Conservation (phyloP, 495 filamentous ascomycete genomes). For the Trichocladium antarcticum region DNA sequence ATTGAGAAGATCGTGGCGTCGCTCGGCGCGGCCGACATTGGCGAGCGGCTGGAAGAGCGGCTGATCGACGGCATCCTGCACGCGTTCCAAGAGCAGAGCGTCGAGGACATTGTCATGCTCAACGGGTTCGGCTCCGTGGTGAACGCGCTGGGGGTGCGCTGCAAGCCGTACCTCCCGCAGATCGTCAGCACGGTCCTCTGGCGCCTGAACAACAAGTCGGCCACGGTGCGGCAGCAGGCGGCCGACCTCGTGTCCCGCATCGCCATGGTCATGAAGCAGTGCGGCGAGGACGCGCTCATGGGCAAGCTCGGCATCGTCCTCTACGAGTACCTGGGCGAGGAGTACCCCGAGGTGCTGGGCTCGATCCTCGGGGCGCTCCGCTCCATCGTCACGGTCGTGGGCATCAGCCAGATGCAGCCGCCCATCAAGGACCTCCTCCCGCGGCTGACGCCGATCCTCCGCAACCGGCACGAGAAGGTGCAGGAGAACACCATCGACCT, state of each 20-base stretch:
- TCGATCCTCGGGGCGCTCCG: conserved; percentile 92
- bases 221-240: conserved; percentile 92
- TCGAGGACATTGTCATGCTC: conserved; percentile 90
- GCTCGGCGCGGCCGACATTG: conserved; percentile 87
- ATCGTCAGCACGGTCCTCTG: conserved; percentile 96
- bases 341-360: conserved; percentile 95
- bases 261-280: conserved; percentile 97
- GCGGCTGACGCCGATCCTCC: conserved; percentile 88
- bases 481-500: conserved; percentile 99
- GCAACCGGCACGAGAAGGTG: conserved; percentile 98
- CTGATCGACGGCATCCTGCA: conserved; percentile 94
- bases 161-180: conserved; percentile 93
- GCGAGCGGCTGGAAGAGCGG: conserved; percentile 80
- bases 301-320: conserved; percentile 92
- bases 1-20: conserved; percentile 91
- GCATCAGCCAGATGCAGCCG: conserved; percentile 96
- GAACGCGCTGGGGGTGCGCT: conserved; percentile 84
- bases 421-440: conserved; percentile 96
- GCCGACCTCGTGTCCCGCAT: conserved; percentile 95
- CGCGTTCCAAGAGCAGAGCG: conserved; percentile 96
- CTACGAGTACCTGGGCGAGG: conserved; percentile 97
- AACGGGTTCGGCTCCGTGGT: conserved; percentile 99
- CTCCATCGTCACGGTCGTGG: conserved; percentile 94
- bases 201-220: conserved; percentile 93
- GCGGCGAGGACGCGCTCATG: conserved; percentile 90